Conservation (phyloP, 805 yeast genomes). For the Candida oleophila region DNA sequence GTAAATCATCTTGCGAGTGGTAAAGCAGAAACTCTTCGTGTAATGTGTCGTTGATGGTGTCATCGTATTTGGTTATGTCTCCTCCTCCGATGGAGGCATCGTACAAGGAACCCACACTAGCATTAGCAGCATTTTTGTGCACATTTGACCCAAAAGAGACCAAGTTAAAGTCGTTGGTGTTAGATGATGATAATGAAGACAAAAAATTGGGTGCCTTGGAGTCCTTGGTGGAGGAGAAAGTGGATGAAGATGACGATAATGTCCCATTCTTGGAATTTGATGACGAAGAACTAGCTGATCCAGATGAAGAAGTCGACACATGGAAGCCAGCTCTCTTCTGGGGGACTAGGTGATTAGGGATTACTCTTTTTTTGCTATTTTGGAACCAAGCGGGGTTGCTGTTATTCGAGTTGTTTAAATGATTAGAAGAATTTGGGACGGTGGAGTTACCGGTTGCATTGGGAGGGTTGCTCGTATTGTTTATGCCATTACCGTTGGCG, state of each 20-base stretch:
- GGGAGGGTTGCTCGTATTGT: slow-evolving; percentile 3
- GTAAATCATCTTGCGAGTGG: slow-evolving; percentile 36
- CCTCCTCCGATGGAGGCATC: slow-evolving; percentile 18
- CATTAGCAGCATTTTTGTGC: slow-evolving; percentile 9
- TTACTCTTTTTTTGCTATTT: slow-evolving; percentile 31
- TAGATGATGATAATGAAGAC: slow-evolving; percentile 1
- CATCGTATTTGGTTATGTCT: slow-evolving; percentile 23
- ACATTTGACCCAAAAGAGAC: slow-evolving; percentile 34
- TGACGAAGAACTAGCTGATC: slow-evolving; percentile 11
- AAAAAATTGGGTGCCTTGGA: not conserved
- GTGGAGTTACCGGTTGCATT: not conserved
- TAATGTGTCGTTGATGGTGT: slow-evolving; percentile 28
- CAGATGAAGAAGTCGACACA: slow-evolving; percentile 20
- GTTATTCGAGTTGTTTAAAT: slow-evolving; percentile 7
- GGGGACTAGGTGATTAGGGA: slow-evolving; percentile 42
- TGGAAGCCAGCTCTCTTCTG: slow-evolving; percentile 41
- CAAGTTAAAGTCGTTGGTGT: slow-evolving; percentile 28
- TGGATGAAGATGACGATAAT: slow-evolving; percentile 17
- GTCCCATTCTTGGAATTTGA: slow-evolving; percentile 15
- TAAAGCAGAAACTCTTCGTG: slow-evolving; percentile 27
- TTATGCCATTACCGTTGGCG: slow-evolving; percentile 11
- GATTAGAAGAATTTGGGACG: slow-evolving; percentile 2
- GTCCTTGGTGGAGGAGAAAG: slow-evolving; percentile 10
- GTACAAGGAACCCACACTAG: slow-evolving; percentile 18
- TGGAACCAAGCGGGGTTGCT: slow-evolving; percentile 38